Evolutionary conservation across 2,329 filamentous ascomycete species (phyloP).

Genomic region (Purpureocillium lavendulum): DNA sequence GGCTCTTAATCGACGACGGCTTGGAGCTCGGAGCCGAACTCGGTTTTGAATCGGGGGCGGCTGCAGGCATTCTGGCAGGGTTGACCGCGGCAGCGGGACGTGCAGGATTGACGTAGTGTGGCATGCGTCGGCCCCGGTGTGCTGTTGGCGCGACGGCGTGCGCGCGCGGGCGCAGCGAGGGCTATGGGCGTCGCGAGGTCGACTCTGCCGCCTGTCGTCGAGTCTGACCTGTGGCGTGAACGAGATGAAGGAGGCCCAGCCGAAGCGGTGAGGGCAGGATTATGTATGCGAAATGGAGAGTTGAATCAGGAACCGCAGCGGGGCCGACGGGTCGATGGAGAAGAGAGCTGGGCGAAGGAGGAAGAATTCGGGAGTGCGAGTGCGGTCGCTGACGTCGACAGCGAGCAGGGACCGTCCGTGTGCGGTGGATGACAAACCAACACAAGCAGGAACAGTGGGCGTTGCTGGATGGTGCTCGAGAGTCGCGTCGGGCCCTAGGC

Average conservation of each 20-base stretch:
- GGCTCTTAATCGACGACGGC: constrained; percentile 40
- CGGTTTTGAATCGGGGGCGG: constrained; percentile 22
- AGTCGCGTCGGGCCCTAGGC: background rate
- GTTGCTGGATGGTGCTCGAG: background rate
- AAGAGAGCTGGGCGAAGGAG: too few species aligned
- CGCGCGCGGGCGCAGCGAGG: too few species aligned
- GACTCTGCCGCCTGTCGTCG: too few species aligned
- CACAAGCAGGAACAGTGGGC: too few species aligned
- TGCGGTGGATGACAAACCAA: constrained; percentile 1
- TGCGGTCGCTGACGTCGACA: background rate
- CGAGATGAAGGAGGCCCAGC: too few species aligned
- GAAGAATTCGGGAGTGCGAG: too few species aligned
- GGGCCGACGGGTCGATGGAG: too few species aligned
- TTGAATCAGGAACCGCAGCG: too few species aligned
- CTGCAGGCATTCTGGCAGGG: constrained; percentile 22
- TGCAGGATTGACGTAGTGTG: constrained; percentile 2
- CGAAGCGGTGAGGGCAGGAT: too few species aligned
- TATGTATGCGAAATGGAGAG: background rate
- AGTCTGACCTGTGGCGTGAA: too few species aligned
- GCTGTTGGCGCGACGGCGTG: background rate
- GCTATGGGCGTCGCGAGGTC: too few species aligned
- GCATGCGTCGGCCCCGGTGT: background rate
- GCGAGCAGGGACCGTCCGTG: too few species aligned
- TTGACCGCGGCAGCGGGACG: background rate
- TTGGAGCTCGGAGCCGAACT: constrained; percentile 38